Conservation (phyloP, 768 basidiomycete species). For the Lyophyllum shimeji region DNA sequence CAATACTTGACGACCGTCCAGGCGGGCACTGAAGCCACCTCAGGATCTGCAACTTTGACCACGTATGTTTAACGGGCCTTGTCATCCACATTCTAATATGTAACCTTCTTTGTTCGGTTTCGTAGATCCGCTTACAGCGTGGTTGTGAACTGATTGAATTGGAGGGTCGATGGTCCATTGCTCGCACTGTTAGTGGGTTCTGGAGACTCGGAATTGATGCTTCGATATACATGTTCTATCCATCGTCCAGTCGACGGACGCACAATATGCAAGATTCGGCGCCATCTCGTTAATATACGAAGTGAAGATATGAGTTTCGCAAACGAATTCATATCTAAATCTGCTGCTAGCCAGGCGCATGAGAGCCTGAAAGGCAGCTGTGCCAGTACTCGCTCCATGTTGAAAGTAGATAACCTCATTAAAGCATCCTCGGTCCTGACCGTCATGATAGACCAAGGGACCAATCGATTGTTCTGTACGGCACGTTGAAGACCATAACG, state of each 20-base stretch:
- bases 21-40: slow-evolving; percentile 63
- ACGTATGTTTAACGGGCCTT: slow-evolving; percentile 37
- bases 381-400: slow-evolving; percentile 28
- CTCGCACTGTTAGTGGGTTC: not conserved
- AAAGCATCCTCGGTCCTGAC: slow-evolving; percentile 28
- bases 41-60: slow-evolving; percentile 51
- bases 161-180: not conserved
- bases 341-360: too few species aligned
- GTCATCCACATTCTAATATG: not conserved
- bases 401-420: slow-evolving; percentile 23
- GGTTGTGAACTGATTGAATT: slow-evolving; percentile 36
- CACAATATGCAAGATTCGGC: too few species aligned
- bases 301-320: too few species aligned
- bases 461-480: too few species aligned
- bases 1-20: slow-evolving; percentile 61
- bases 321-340: too few species aligned
- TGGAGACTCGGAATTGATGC: not conserved
- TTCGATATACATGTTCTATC: not conserved
- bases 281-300: too few species aligned
- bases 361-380: slow-evolving; percentile 13
- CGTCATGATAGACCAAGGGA: slow-evolving; percentile 2
- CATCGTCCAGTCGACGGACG: not conserved
- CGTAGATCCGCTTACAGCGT: slow-evolving; percentile 45
- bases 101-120: not conserved
- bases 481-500: too few species aligned